Evolutionary conservation across 331 rosid species (phyloP), one percentile per base, ranked within the genome.

Genomic region (Malus hybrid): DNA sequence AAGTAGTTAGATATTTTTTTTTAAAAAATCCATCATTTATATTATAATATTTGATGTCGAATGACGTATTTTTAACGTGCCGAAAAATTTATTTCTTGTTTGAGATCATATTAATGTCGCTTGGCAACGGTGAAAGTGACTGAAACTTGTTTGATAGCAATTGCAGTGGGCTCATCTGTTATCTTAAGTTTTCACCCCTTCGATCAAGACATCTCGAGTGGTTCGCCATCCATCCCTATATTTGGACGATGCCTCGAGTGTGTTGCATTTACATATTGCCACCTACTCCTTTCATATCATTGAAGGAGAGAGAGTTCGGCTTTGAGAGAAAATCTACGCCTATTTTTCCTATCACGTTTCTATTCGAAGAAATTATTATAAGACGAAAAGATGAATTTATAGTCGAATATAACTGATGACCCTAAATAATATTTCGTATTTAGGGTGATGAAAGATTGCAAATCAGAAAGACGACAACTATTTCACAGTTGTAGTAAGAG

Each of bases 101-200:
- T 39, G 46, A 39, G 46, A 39, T 39, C 80, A 69, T 32, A 65
- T 22, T 52, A 44, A 28, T 31, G 61, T 6, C 56, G 77, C 63
- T 28, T 62, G 67, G 20, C 19, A 59, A 44, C 8, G 16, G n/a
- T 2, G 80, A 82, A 56, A 78, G 36, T 14, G 83, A 78, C 80
- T 19, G 11, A 46, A 70, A n/a, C 79, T 62, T 44, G 74, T 52
- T 69, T 18, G 44, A 18, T 82, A 20, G 70, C 10, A 22, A 64
- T 52, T 18, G 14, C 11, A 15, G 31, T 81, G 76, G 52, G 73
- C 18, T 59, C 76, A 24, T 32, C 14, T 72, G 15, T 24, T 50
- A 18, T 52, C 57, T 6, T 18, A 52, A 52, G 48, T 69, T 29
- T 73, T 57, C 24, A 74, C 50, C n/a, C 74, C 27, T 22, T 12